phyloP scores from a whole-genome alignment of 2,329 filamentous ascomycete species.

The Pleoardoris graminearum region DNA sequence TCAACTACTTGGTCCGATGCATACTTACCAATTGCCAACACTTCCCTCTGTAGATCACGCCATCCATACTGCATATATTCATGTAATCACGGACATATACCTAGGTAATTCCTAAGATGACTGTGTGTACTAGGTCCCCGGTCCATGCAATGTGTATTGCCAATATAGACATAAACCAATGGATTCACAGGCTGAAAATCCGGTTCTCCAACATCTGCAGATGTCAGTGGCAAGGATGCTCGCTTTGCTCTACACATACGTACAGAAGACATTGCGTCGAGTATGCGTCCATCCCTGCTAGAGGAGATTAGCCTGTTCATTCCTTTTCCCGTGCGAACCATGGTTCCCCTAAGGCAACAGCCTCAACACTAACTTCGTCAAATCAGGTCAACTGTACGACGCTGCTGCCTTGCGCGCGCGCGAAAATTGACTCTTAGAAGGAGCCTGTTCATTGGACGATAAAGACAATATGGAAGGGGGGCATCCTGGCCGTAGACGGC shows the following conservation, averaged over 20 bases:
- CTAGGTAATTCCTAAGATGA: neutral
- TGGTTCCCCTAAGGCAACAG: no score
- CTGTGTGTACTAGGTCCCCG: no score
- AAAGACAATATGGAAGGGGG: neutral
- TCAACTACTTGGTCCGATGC: neutral
- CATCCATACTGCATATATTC: neutral
- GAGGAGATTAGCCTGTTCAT: neutral
- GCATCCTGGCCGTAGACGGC: neutral
- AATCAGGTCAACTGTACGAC: no score
- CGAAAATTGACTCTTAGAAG: no score
- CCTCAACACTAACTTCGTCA: no score
- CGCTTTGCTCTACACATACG: neutral
- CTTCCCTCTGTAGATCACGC: neutral
- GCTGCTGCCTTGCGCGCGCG: no score
- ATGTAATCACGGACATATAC: neutral
- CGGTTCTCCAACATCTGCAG: neutral
- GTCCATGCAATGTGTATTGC: neutral
- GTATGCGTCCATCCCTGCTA: neutral
- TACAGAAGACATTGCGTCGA: neutral
- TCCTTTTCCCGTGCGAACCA: no score
- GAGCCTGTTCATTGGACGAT: no score
- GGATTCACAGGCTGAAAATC: neutral
- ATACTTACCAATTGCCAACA: neutral
- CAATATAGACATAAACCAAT: neutral
- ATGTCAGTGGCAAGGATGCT: neutral